Evolutionary conservation across 257 asterid species (phyloP).

Genomic region (Eustoma russellianum): DNA sequence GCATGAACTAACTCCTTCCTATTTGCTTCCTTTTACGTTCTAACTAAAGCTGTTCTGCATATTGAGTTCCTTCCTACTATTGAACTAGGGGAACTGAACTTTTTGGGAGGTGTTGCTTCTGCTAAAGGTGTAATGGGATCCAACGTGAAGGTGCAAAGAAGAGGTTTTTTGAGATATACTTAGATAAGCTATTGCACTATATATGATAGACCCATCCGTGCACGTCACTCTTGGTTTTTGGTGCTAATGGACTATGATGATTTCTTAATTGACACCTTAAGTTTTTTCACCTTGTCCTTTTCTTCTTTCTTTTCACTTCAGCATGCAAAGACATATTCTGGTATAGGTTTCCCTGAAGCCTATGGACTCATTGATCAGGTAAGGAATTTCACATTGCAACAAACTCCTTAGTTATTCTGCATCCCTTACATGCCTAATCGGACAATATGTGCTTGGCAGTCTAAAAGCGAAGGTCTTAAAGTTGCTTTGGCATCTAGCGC

Average conservation of each 20-base stretch:
- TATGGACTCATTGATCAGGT: constrained; percentile 78
- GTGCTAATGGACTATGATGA: neutral
- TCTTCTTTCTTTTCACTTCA: constrained; percentile 11
- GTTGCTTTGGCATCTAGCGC: constrained; percentile 99
- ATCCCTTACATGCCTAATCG: constrained; percentile 6
- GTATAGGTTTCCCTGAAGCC: constrained; percentile 98
- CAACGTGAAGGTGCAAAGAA: constrained; percentile 69
- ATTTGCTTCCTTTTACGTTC: neutral
- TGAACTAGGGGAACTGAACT: constrained; percentile 78
- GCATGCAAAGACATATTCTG: constrained; percentile 92
- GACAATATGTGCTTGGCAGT: constrained; percentile 35
- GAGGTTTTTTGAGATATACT: constrained; percentile 90
- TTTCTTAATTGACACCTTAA: too few species aligned
- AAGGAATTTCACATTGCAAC: constrained; percentile 1
- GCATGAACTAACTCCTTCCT: too few species aligned
- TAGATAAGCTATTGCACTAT: constrained; percentile 50
- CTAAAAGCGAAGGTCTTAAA: constrained; percentile 86
- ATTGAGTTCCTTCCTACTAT: constrained; percentile 12
- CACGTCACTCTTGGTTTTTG: neutral
- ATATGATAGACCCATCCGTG: too few species aligned
- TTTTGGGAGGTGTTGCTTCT: constrained; percentile 94
- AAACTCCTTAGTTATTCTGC: too few species aligned
- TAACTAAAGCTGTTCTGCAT: neutral
- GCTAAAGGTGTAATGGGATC: constrained; percentile 81
- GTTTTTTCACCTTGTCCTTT: too few species aligned